A percentile compares a stretch with the other conserved stretches of the same genome.
phyloP scores from a whole-genome alignment of 108 stramenopile genomes.

The Discostella pseudostelligera region DNA sequence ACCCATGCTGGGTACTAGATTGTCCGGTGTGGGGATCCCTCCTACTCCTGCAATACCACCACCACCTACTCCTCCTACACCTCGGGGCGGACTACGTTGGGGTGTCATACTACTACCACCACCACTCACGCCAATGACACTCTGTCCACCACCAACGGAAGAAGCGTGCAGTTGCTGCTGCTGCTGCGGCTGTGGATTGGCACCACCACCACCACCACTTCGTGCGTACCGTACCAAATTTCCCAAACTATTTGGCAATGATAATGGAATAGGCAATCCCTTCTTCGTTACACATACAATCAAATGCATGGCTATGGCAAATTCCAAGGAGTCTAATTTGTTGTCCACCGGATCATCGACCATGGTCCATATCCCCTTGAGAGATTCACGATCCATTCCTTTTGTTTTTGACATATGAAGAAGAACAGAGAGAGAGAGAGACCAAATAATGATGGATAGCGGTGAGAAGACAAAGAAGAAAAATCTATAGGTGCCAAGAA shows the following conservation, averaged over 20 bases:
- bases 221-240: conserved; percentile 42
- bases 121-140: too few species aligned
- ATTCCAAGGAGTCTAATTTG: conserved; percentile 83
- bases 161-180: conserved; percentile 11
- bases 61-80: too few species aligned
- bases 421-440: too few species aligned
- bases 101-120: background rate
- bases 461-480: too few species aligned
- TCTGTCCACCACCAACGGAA: background rate
- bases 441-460: too few species aligned
- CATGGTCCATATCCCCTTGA: conserved; percentile 85
- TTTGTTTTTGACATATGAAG: too few species aligned
- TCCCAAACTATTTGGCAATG: conserved; percentile 60
- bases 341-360: conserved; percentile 87
- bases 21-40: too few species aligned
- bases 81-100: background rate
- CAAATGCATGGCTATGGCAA: conserved; percentile 95
- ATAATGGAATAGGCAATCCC: conserved; percentile 64
- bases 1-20: conserved; percentile 1
- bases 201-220: conserved; percentile 18
- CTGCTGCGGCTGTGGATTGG: conserved; percentile 16
- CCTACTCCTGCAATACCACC: too few species aligned
- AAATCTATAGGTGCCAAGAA: too few species aligned
- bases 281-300: conserved; percentile 92
- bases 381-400: conserved; percentile 48